Evolutionary conservation across 345 rosid species (phyloP).

Genomic region (Arabidopsis arenosa): DNA sequence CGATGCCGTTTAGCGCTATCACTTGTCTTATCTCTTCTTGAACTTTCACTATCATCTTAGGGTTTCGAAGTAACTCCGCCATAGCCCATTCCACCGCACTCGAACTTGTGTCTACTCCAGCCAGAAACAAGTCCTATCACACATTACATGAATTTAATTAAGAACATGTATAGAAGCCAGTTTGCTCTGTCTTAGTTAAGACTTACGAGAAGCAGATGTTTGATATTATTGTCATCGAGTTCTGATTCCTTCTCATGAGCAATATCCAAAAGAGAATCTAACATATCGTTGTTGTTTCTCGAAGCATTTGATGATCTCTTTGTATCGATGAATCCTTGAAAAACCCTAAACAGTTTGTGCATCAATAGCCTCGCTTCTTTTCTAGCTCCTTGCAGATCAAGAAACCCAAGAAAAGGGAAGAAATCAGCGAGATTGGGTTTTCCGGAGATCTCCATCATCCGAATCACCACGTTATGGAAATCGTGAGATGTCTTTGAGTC

Average conservation of each 20-base stretch:
- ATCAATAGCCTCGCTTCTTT: constrained; percentile 33
- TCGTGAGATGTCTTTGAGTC: constrained; percentile 21
- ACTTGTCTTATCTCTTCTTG: constrained; percentile 37
- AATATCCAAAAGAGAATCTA: constrained; percentile 43
- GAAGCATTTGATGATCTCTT: constrained; percentile 24
- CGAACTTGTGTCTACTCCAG: constrained; percentile 50
- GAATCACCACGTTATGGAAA: constrained; percentile 5
- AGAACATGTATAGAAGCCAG: background rate
- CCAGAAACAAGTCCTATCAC: constrained; percentile 47
- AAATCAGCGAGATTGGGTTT: constrained; percentile 79
- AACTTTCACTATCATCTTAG: constrained; percentile 24
- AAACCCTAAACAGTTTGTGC: constrained; percentile 29
- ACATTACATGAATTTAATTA: background rate
- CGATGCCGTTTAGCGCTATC: constrained; percentile 23
- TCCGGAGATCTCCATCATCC: constrained; percentile 73
- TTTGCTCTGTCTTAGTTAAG: background rate
- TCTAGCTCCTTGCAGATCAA: constrained; percentile 80
- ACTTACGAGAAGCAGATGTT: constrained; percentile 48
- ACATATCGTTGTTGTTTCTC: constrained; percentile 33
- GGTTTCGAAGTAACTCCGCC: constrained; percentile 37
- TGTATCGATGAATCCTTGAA: constrained; percentile 35
- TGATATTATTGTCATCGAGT: constrained; percentile 32
- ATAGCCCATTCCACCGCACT: constrained; percentile 40
- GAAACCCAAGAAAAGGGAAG: constrained; percentile 59
- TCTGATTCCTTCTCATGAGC: constrained; percentile 28